Conservation (phyloP, 495 filamentous ascomycete species). For the Penicillium steckii region DNA sequence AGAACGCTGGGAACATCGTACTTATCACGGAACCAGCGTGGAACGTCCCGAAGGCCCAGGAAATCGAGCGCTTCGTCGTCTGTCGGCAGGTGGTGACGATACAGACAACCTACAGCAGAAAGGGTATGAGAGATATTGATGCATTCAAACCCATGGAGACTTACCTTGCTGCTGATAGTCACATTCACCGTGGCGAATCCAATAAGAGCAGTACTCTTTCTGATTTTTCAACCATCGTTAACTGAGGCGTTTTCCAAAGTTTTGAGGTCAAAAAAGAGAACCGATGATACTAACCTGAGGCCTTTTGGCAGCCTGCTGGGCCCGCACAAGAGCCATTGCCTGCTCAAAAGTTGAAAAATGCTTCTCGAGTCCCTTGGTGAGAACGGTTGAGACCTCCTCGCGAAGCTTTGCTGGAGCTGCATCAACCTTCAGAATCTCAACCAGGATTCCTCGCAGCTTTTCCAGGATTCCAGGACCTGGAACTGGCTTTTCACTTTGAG, state of each 20-base stretch:
- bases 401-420: no score
- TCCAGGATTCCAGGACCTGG: not conserved
- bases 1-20: conserved; percentile 32
- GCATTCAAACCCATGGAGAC: not conserved
- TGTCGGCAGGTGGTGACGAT: conserved; percentile 81
- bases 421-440: no score
- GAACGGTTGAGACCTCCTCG: not conserved
- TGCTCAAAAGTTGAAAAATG: no score
- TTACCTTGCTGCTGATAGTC: conserved; percentile 74
- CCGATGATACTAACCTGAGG: not conserved
- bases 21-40: conserved; percentile 57
- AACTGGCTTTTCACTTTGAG: no score
- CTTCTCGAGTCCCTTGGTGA: no score
- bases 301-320: no score
- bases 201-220: conserved; percentile 85
- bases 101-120: conserved; percentile 61
- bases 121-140: conserved; percentile 3
- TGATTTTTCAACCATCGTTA: conserved; percentile 20
- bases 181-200: conserved; percentile 80
- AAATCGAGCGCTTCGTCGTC: conserved; percentile 55
- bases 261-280: not conserved
- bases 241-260: not conserved
- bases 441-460: no score
- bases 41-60: conserved; percentile 59
- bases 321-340: no score